These are phyloP conservation scores for Penicillium capsulatum DNA, from an alignment of 2,329 filamentous ascomycete species.

Conservation along the genomic window DNA sequence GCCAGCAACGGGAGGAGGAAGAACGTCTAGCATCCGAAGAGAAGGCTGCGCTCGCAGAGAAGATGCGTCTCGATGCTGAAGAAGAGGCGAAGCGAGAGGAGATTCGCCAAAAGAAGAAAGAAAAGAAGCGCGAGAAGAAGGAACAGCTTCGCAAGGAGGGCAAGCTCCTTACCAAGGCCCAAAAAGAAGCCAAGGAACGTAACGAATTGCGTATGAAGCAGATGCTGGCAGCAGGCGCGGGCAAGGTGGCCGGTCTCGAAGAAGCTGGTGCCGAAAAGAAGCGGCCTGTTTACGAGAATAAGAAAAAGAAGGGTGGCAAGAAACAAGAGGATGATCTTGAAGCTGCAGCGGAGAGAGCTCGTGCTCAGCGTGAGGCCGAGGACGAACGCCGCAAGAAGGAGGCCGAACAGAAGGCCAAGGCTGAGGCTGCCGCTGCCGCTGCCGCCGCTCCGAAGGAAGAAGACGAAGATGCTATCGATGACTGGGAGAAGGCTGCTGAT, in stretches of 20 bases:
- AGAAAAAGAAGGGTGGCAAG: conserved; percentile 69
- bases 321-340: conserved; percentile 56
- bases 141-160: conserved; percentile 48
- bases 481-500: conserved; percentile 80
- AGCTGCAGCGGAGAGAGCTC: conserved; percentile 46
- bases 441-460: conserved; percentile 53
- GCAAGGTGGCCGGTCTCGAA: conserved; percentile 44
- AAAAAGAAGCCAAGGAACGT: conserved; percentile 45
- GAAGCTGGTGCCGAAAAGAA: conserved; percentile 62
- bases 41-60: conserved; percentile 40
- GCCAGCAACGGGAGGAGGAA: conserved; percentile 45
- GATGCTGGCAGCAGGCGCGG: conserved; percentile 46
- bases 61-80: conserved; percentile 37
- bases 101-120: conserved; percentile 45
- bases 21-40: conserved; percentile 40
- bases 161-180: conserved; percentile 48
- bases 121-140: conserved; percentile 50
- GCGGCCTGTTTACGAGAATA: conserved; percentile 68
- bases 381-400: conserved; percentile 61
- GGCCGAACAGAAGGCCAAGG: conserved; percentile 72
- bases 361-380: conserved; percentile 45
- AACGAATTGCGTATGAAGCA: conserved; percentile 49
- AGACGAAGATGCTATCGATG: conserved; percentile 57
- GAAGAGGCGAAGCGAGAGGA: conserved; percentile 47
- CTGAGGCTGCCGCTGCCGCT: conserved; percentile 65